Evolutionary conservation across 306 rosid species (phyloP).

Genomic region (Psophocarpus tetragonolobus): DNA sequence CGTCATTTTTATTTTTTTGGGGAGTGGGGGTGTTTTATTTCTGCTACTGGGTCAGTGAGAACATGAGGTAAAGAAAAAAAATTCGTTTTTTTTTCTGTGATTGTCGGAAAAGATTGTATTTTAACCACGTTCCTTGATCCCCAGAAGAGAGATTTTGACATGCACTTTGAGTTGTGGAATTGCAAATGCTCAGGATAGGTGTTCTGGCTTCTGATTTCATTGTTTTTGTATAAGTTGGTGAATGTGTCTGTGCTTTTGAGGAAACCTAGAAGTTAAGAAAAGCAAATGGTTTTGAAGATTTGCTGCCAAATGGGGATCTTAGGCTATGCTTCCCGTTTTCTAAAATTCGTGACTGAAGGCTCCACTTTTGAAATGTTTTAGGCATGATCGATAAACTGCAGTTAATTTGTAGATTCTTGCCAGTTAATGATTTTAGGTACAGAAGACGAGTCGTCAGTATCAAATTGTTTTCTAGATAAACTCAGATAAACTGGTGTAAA

Average conservation of each 20-base stretch:
- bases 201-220: slow-evolving; percentile 2
- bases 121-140: slow-evolving; percentile 22
- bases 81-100: neutral
- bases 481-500: neutral
- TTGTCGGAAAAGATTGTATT: neutral
- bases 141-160: slow-evolving; percentile 27
- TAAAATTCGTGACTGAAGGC: neutral
- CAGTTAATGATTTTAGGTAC: neutral
- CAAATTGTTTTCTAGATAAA: neutral
- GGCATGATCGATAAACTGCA: neutral
- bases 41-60: slow-evolving; percentile 24
- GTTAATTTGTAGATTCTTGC: neutral
- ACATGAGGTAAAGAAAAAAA: slow-evolving; percentile 31
- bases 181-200: slow-evolving; percentile 3
- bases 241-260: slow-evolving; percentile 6
- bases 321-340: slow-evolving; percentile 1
- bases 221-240: neutral
- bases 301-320: slow-evolving; percentile 31
- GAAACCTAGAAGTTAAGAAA: slow-evolving; percentile 20
- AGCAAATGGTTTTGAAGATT: neutral
- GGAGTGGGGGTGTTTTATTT: neutral
- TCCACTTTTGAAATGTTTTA: neutral
- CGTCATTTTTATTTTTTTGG: neutral
- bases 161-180: neutral
- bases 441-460: neutral